Percentiles rank a stretch among this genome's conserved stretches.
These are phyloP conservation scores for Phylloporus sp. DNA, from an alignment of 768 basidiomycete species.

Conservation along the genomic window DNA sequence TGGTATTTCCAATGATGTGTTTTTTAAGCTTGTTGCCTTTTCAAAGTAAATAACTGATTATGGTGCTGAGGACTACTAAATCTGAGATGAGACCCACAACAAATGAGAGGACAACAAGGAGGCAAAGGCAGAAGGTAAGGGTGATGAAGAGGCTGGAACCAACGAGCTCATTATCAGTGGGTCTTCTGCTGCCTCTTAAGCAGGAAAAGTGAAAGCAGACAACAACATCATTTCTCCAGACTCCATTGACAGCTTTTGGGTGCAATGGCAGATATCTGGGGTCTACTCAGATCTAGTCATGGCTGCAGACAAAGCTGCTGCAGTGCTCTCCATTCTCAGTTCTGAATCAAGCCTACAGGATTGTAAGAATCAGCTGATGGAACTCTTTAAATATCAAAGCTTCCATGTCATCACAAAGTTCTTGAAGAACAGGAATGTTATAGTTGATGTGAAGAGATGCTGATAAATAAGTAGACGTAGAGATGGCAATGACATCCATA, in stretches of 20 bases:
- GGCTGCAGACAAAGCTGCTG: conserved; percentile 83
- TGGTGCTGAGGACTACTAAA: conserved; percentile 84
- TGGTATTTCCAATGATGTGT: conserved; percentile 62
- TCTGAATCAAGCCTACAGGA: conserved; percentile 88
- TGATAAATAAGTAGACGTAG: conserved; percentile 86
- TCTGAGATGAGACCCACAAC: conserved; percentile 76
- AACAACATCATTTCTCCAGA: conserved; percentile 85
- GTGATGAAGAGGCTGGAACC: conserved; percentile 45
- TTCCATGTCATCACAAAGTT: conserved; percentile 89
- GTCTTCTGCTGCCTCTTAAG: conserved; percentile 45
- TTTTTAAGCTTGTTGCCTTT: conserved; percentile 77
- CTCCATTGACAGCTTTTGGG: conserved; percentile 96
- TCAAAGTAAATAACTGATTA: conserved; percentile 98
- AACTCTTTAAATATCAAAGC: conserved; percentile 89
- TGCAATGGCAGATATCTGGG: conserved; percentile 89
- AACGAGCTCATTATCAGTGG: conserved; percentile 81
- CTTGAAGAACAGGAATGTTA: conserved; percentile 91
- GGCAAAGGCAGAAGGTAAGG: conserved; percentile 39
- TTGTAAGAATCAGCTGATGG: conserved; percentile 94
- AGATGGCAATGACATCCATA: conserved; percentile 99
- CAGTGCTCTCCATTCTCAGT: conserved; percentile 79
- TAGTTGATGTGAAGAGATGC: conserved; percentile 88
- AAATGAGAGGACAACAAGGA: conserved; percentile 54
- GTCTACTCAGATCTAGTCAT: conserved; percentile 93
- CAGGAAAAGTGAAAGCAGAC: conserved; percentile 53